Evolutionary conservation across 2,329 filamentous ascomycete species (phyloP), one percentile per base, ranked within the genome.

Genomic region (Scedosporium aurantiacum): DNA sequence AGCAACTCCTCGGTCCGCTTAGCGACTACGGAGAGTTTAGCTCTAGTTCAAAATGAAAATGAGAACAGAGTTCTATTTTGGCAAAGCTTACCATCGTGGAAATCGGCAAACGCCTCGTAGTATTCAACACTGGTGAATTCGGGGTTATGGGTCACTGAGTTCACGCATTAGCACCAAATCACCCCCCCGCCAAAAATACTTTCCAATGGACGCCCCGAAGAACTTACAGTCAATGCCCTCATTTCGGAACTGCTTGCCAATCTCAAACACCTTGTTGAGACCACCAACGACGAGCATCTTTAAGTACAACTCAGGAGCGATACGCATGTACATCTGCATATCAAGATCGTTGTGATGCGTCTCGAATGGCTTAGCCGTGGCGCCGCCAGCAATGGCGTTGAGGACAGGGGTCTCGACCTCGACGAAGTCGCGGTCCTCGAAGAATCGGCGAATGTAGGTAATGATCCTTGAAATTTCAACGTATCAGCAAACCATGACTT

Each of bases 121-220:
- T 97, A 97, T 75, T 99, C 94, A 74, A 91, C 90, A 27, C 91
- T 96, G 52, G 94, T 99, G 79, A 99, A 99, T 73, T 99, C 94
- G 45, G 90, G 64, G 63, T 58, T 62, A 23, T 62, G 58, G 94
- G 79, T 73, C 58, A 60, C 58, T 96, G 91, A 65, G 91, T 88
- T 63, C 89, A 89, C 75, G 95, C 91, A 68, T 93, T 92, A 67
- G 58, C 47, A 27, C 10, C 18, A n/a, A 23, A 47, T n/a, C 5
- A 41, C 21, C 2, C 10, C 6, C 4, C 23, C 23, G n/a, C 16
- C 1, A 7, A 7, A 23, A 43, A 50, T 8, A 18, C n/a, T 2
- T 12, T 50, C 23, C 40, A 37, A 8, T 2, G 1, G 12, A 8
- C 37, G 16, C 28, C 28, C 32, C 32, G 8, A 37, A 16, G 18